phyloP scores from a whole-genome alignment of 106 monocot genomes.

The Posidonia australis region DNA sequence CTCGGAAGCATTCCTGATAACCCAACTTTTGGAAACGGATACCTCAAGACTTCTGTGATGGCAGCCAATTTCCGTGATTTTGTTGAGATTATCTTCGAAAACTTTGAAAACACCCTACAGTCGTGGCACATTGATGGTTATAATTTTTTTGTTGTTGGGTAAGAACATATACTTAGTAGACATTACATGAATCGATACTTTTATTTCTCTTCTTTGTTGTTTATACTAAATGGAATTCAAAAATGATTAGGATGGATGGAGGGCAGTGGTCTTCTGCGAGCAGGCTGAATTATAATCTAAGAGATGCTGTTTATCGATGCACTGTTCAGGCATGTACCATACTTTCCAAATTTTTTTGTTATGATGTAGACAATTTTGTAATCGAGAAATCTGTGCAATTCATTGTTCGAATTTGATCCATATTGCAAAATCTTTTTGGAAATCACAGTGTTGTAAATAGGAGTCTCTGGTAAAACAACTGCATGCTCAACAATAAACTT shows the following conservation, averaged over 20 bases:
- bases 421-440: too few species aligned
- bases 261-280: slow-evolving; percentile 45
- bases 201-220: neutral
- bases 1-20: slow-evolving; percentile 45
- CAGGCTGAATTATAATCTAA: slow-evolving; percentile 36
- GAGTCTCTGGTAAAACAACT: too few species aligned
- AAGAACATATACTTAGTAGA: neutral
- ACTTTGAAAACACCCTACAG: slow-evolving; percentile 43
- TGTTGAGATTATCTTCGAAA: slow-evolving; percentile 58
- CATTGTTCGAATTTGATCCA: too few species aligned
- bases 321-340: slow-evolving; percentile 37
- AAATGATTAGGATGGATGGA: slow-evolving; percentile 42
- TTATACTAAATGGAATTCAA: neutral
- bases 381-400: too few species aligned
- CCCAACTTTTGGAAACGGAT: slow-evolving; percentile 39
- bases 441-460: too few species aligned
- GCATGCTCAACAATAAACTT: too few species aligned
- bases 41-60: slow-evolving; percentile 58
- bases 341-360: neutral
- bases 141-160: slow-evolving; percentile 63
- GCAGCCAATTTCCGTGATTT: slow-evolving; percentile 46
- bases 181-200: neutral
- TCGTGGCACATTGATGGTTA: slow-evolving; percentile 65
- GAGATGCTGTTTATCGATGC: slow-evolving; percentile 40
- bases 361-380: too few species aligned